Evolutionary conservation across 306 rosid genomes (phyloP), one percentile per base, ranked within the genome.

Genomic region (Acacia crassicarpa): DNA sequence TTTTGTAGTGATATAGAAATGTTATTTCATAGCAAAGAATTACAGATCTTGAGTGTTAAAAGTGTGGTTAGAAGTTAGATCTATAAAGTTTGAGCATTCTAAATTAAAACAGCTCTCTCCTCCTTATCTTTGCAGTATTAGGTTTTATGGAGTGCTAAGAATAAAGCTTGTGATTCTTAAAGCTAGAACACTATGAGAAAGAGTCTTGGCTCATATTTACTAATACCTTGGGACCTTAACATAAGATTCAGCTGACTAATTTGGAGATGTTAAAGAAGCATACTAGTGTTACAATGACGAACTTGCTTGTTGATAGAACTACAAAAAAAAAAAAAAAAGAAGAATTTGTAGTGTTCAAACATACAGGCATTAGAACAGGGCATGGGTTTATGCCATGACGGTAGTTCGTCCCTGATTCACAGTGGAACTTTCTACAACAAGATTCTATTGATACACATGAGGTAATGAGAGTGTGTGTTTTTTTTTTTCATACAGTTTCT

Each of bases 261-360:
- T 38, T 6, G 1, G 0, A 38, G 1, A 38, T 1, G 1, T 38
- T 38, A 38, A 38, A 1, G 41, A 38, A 38, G 41, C 32, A n/a
- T 2, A 15, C 63, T 5, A n/a, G 9, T 75, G 40, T 23, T 9
- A 15, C 27, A 40, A 41, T 41, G 25, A 41, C 44, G 66, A 80
- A 27, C 73, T 71, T 20, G 65, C 63, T 8, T 81, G 54, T 58
- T 75, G 76, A 43, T 65, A 67, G 83, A 80, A 63, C 80, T 70
- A 2, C n/a, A n/a, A n/a, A n/a, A 23, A 22, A 56, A 89, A 89
- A 68, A 87, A 87, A 85, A 53, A 43, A 27, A 38, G n/a, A n/a
- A n/a, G 88, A 89, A 87, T 82, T 70, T 82, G 66, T 87, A 84
- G 32, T 38, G n/a, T n/a, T n/a, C n/a, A n/a, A n/a, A n/a, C n/a